Evolutionary conservation across 2,329 filamentous ascomycete species (phyloP), one percentile per base, ranked within the genome.

Genomic region (Nigrograna mackinnonii): DNA sequence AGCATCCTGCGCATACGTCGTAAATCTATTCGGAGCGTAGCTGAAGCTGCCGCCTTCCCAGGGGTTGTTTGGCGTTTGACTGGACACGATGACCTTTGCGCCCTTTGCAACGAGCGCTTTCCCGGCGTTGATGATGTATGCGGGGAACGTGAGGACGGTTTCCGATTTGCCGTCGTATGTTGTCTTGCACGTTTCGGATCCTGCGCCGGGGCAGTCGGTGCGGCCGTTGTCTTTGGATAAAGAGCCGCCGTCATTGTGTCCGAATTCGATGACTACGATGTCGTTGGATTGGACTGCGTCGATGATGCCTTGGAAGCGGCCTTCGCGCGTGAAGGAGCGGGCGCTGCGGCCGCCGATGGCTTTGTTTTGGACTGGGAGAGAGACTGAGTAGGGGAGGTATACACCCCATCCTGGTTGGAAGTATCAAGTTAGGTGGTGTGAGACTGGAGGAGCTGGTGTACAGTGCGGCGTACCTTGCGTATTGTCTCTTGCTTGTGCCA

Each of bases 241-340:
- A 0, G 76, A 76, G 2, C 84, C 83, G 17, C 83, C 85, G 52
- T 88, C 85, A 54, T 89, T 89, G 71, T 88, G 85, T 0, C 85
- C 85, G 55, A 88, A 86, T 55, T 87, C 84, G 39, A 88, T 86
- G 39, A 87, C 72, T 1, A 87, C 83, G 64, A 80, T 84, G 64
- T 88, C 85, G 22, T 81, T 82, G 1, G 72, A 42, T 57, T 77
- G 52, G 18, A 87, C 71, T 2, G 72, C 56, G 22, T 73, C 66
- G 35, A 78, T 76, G 39, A 88, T 78, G 0, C 72, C 73, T 13
- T 74, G 65, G 69, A 88, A 89, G 12, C 81, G 80, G 6, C 79
- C 81, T 67, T 89, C 85, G 35, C 81, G 77, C 1, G 79, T 84
- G 67, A 77, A 89, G 17, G 82, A 86, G 35, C 85, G 78, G 1